Conservation (phyloP, 352 stramenopile genomes). For the Globisporangium nunn region DNA sequence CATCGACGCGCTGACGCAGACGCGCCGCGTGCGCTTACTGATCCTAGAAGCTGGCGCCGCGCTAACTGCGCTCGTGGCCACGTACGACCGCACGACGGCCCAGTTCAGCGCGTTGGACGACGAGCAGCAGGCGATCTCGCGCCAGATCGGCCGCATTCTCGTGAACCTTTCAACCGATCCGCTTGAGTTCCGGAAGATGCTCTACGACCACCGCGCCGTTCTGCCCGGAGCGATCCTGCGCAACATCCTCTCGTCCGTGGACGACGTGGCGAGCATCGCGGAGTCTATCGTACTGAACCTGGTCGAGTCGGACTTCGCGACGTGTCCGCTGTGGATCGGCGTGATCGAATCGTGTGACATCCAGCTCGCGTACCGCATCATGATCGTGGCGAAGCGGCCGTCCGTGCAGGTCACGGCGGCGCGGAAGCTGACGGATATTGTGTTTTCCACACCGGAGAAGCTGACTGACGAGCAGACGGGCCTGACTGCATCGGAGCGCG, state of each 20-base stretch:
- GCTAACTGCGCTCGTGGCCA: slow-evolving; percentile 41
- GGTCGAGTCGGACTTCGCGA: slow-evolving; percentile 76
- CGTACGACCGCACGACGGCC: slow-evolving; percentile 41
- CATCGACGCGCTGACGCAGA: slow-evolving; percentile 43
- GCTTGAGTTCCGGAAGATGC: slow-evolving; percentile 70
- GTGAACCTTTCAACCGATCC: slow-evolving; percentile 67
- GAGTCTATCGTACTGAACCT: slow-evolving; percentile 73
- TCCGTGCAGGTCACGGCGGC: slow-evolving; percentile 61
- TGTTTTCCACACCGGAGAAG: slow-evolving; percentile 51
- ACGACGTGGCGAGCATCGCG: slow-evolving; percentile 45
- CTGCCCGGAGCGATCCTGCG: slow-evolving; percentile 47
- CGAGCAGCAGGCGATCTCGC: slow-evolving; percentile 32
- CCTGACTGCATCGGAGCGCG: slow-evolving; percentile 40
- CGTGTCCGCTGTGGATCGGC: slow-evolving; percentile 73
- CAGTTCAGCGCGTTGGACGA: slow-evolving; percentile 28
- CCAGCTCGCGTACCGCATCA: slow-evolving; percentile 47
- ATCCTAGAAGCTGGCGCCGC: slow-evolving; percentile 56
- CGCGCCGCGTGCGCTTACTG: slow-evolving; percentile 56
- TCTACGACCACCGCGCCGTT: slow-evolving; percentile 61
- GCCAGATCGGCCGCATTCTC: slow-evolving; percentile 46
- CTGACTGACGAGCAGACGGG: slow-evolving; percentile 42
- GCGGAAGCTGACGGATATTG: slow-evolving; percentile 72
- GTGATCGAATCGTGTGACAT: slow-evolving; percentile 62
- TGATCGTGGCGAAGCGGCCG: slow-evolving; percentile 40
- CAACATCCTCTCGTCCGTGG: slow-evolving; percentile 51